Base-by-base conservation (phyloP, 129 eudicot genomes). In the Artemisia argyi region DNA sequence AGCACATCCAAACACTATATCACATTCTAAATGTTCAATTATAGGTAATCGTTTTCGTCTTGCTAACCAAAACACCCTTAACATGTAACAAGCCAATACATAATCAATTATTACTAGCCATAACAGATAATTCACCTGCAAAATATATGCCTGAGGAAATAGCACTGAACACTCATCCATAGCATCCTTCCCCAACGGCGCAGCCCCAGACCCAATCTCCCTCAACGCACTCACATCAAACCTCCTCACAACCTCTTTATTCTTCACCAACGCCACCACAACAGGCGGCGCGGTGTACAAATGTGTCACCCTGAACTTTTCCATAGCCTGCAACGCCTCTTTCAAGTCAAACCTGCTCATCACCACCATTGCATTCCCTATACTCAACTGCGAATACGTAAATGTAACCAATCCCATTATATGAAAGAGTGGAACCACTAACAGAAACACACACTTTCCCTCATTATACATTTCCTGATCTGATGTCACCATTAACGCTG, bases 341-440 rank as follows among this genome's bases (percentile, higher is more conserved):
- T 75, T 76, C 28, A 75, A 32, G 59, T 75, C 84, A 56, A 83
- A 83, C 26, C 73, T 79, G 53, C 15, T 54, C 76, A 79, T 74
- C 44, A 83, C 82, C 5, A 83, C 84, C 50, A 61, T 63, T n/a
- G 84, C 60, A 20, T 72, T 57, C 39, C 87, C 87, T 52, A 64
- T 46, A 51, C 70, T 60, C 28, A 83, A 24, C 64, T 79, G 78
- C 9, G 76, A 59, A 15, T 71, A 70, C 5, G 47, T 78, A 17
- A 75, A 74, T 1, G 47, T 30, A 1, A 75, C 20, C 48, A 83
- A 24, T 24, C 87, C 87, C 77, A 70, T 46, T 5, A 72, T 59
- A 48, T 83, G 87, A 39, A 83, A 79, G 74, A 83, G 66, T 24
- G 87, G 86, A 0, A 83, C 75, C 58, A 78, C 79, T 3, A 71